phyloP scores from a whole-genome alignment of 805 yeast species.

The Komagataella pastoris region DNA sequence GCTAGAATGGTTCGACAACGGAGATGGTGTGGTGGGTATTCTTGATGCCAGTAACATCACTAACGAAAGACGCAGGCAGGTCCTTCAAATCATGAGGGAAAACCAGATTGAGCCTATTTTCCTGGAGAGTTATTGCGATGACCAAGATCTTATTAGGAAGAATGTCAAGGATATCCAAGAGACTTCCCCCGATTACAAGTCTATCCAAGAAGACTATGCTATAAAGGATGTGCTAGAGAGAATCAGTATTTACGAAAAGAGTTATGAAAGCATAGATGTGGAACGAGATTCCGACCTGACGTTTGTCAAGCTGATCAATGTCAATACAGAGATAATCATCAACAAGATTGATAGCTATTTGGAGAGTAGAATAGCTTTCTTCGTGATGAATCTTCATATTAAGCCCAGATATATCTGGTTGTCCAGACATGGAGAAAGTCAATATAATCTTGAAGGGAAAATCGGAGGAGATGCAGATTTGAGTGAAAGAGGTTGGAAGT shows the following conservation, averaged over 20 bases:
- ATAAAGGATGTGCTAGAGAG: slow-evolving; percentile 58
- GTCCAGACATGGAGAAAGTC: slow-evolving; percentile 92
- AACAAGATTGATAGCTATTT: slow-evolving; percentile 80
- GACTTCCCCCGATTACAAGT: slow-evolving; percentile 70
- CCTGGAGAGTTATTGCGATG: slow-evolving; percentile 85
- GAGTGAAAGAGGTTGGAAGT: slow-evolving; percentile 72
- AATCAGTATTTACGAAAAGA: slow-evolving; percentile 59
- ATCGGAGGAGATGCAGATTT: slow-evolving; percentile 91
- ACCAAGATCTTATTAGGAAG: slow-evolving; percentile 59
- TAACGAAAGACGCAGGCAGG: slow-evolving; percentile 48
- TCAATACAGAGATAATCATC: slow-evolving; percentile 77
- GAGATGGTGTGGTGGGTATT: slow-evolving; percentile 81
- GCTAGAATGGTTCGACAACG: slow-evolving; percentile 74
- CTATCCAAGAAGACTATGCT: slow-evolving; percentile 59
- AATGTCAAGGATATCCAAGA: slow-evolving; percentile 81
- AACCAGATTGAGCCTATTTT: slow-evolving; percentile 79
- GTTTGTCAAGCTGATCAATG: slow-evolving; percentile 78
- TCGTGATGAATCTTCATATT: slow-evolving; percentile 89
- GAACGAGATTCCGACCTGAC: slow-evolving; percentile 51
- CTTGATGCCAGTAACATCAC: slow-evolving; percentile 92
- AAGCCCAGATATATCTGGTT: slow-evolving; percentile 89
- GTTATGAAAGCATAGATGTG: slow-evolving; percentile 64
- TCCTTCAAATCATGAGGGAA: slow-evolving; percentile 40
- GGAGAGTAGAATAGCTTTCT: slow-evolving; percentile 87
- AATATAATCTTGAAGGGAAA: slow-evolving; percentile 83